Evolutionary conservation across 345 rosid genomes (phyloP), one percentile per base, ranked within the genome.

Genomic region (Cardamine resedifolia): DNA sequence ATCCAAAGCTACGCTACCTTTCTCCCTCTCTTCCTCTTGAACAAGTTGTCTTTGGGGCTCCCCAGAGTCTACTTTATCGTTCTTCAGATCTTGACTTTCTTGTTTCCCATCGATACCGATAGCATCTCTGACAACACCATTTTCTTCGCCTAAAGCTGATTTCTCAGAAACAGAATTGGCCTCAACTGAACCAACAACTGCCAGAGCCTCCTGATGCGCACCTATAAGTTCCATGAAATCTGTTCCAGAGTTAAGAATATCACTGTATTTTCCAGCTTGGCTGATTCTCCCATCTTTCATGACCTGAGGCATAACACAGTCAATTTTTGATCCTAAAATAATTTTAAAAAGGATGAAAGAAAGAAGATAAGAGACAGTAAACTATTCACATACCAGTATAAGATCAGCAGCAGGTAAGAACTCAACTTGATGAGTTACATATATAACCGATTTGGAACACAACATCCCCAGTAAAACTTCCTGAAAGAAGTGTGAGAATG

Each of bases 361-460:
- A 18, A 33, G 43, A 59, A 18, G 14, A 59, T 64, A 19, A 49
- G 9, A 70, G 55, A 58, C 21, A 41, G 47, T 56, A 45, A 52
- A 43, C 0, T 14, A 59, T 50, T 58, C 39, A 71, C 87, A 78
- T 68, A 90, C 96, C 90, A 88, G 77, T 28, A 90, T 87, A 39
- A 86, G 75, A 83, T 90, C 90, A 39, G 94, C 94, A 30, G 90
- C 73, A 51, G 88, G 89, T 72, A 90, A 78, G 85, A 88, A 90
- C 71, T 90, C 94, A 57, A 90, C 87, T 82, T 90, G 96, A 76
- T 90, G 96, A 50, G 96, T 90, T 39, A 90, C 96, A 79, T 81
- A 90, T 39, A 90, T 81, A 64, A 90, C 89, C 12, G 93, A 83
- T 77, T 90, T 86, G 14, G 85, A 75, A 44, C 80, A 44, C 61